These are phyloP conservation scores for Heliocybe sulcata DNA, from an alignment of 1,284 basidiomycete species.

Conservation along the genomic window DNA sequence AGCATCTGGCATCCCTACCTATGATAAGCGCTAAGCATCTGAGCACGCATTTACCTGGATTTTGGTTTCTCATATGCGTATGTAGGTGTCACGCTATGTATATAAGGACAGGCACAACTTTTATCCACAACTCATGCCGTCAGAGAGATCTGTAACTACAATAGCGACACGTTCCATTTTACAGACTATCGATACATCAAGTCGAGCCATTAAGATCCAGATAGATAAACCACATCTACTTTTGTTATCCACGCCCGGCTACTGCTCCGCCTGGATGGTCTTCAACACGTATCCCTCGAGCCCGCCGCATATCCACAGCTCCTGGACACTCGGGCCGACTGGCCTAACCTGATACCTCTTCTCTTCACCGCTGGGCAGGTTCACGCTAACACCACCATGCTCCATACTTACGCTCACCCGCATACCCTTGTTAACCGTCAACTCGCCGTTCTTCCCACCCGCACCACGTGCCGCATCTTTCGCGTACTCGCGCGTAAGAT, in stretches of 20 bases:
- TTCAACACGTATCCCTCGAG: slow-evolving; percentile 76
- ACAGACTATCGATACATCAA: background rate
- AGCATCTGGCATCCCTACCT: slow-evolving; percentile 24
- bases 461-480: slow-evolving; percentile 69
- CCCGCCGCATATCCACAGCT: slow-evolving; percentile 81
- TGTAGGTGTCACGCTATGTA: background rate
- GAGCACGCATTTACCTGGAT: background rate
- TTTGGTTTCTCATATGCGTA: background rate
- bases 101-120: background rate
- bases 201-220: background rate
- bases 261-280: slow-evolving; percentile 39
- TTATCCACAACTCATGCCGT: background rate
- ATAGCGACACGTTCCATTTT: background rate
- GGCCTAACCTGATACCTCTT: slow-evolving; percentile 66
- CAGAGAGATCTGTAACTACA: background rate
- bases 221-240: slow-evolving; percentile 2
- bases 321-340: slow-evolving; percentile 89
- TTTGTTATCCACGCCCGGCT: slow-evolving; percentile 10
- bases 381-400: slow-evolving; percentile 59
- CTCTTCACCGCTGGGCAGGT: slow-evolving; percentile 29
- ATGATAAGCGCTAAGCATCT: background rate
- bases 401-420: slow-evolving; percentile 62
- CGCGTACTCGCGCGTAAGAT: slow-evolving; percentile 73
- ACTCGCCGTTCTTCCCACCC: slow-evolving; percentile 71
- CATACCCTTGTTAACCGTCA: slow-evolving; percentile 74